These are phyloP conservation scores for Daldinia decipiens DNA, from an alignment of 495 filamentous ascomycete genomes.

Conservation along the genomic window DNA sequence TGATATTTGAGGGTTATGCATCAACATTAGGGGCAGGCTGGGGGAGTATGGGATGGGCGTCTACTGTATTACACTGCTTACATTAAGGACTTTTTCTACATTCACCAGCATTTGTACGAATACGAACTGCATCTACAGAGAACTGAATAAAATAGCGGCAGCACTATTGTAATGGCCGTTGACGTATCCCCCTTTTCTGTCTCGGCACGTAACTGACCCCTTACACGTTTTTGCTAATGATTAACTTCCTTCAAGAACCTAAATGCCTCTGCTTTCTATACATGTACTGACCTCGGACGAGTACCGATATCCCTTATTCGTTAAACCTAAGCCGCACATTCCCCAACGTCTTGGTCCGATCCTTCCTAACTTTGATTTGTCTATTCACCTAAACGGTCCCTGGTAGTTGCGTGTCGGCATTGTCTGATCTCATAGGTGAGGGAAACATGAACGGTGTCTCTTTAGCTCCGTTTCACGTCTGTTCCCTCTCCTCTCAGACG, in stretches of 20 bases:
- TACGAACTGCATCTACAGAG: slow-evolving; percentile 38
- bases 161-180: slow-evolving; percentile 11
- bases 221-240: no score
- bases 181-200: background rate
- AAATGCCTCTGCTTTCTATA: slow-evolving; percentile 17
- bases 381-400: background rate
- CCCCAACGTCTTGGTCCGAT: slow-evolving; percentile 30
- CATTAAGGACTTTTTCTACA: slow-evolving; percentile 17
- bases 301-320: slow-evolving; percentile 6
- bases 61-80: background rate
- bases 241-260: slow-evolving; percentile 2
- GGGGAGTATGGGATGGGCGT: slow-evolving; percentile 4
- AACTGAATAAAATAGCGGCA: slow-evolving; percentile 16
- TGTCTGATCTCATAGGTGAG: slow-evolving; percentile 16
- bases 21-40: slow-evolving; percentile 1
- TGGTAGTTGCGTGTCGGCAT: slow-evolving; percentile 8
- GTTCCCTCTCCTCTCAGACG: slow-evolving; percentile 7
- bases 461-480: slow-evolving; percentile 28
- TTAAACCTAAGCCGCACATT: slow-evolving; percentile 37
- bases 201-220: no score
- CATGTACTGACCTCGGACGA: slow-evolving; percentile 26
- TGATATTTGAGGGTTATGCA: slow-evolving; percentile 23
- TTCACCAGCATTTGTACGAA: slow-evolving; percentile 35
- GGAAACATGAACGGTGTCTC: slow-evolving; percentile 20
- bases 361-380: slow-evolving; percentile 24